These are phyloP conservation scores for Coleophoma crateriformis DNA, from an alignment of 2,329 filamentous ascomycete genomes.

Conservation along the genomic window DNA sequence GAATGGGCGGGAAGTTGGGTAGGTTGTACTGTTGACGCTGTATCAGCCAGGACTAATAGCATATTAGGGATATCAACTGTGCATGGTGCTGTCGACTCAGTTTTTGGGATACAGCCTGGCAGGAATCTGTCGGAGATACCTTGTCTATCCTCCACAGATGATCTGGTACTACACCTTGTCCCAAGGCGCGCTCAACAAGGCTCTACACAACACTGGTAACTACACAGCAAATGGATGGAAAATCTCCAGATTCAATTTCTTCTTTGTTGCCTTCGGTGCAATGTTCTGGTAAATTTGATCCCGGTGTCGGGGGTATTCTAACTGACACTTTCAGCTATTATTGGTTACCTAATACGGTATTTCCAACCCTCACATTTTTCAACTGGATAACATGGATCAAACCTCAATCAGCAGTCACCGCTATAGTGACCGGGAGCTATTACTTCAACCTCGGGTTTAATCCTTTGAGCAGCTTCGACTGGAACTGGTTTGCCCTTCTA, in stretches of 20 bases:
- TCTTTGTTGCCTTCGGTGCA: constrained; percentile 26
- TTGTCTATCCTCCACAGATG: constrained; percentile 55
- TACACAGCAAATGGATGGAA: constrained; percentile 29
- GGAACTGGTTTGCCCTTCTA: constrained; percentile 1
- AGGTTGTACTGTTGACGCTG: no score
- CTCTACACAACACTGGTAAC: constrained; percentile 16
- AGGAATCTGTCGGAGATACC: constrained; percentile 51
- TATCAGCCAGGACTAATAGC: no score
- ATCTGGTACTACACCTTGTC: constrained; percentile 55
- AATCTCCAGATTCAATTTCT: constrained; percentile 30
- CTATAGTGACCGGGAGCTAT: constrained; percentile 22
- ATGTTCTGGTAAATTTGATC: neutral
- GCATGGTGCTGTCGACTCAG: constrained; percentile 55
- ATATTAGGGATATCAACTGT: constrained; percentile 33
- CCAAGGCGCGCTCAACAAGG: constrained; percentile 27
- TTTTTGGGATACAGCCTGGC: constrained; percentile 60
- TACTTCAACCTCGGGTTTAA: constrained; percentile 15
- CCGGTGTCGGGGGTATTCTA: no score
- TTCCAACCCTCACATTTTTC: constrained; percentile 25
- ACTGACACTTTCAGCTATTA: constrained; percentile 5
- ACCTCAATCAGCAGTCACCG: constrained; percentile 26
- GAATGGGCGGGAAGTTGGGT: no score
- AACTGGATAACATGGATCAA: constrained; percentile 29
- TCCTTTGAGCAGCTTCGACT: constrained; percentile 15
- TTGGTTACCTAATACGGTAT: constrained; percentile 27